Conservation (phyloP, 441 rosid genomes). For the Geranium incanum region DNA sequence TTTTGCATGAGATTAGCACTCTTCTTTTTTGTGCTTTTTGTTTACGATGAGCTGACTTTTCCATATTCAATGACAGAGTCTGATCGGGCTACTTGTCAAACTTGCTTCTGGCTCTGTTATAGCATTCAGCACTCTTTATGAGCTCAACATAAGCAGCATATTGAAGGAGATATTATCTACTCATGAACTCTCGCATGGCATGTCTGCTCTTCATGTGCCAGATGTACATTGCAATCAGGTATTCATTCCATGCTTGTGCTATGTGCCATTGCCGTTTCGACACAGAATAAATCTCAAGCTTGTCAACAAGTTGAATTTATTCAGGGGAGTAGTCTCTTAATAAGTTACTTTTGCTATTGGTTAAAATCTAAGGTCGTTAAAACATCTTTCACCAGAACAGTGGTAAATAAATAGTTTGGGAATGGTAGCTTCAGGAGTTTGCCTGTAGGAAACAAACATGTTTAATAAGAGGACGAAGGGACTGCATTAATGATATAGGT, state of each 20-base stretch:
- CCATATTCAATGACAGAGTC: slow-evolving; percentile 53
- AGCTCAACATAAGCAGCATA: slow-evolving; percentile 63
- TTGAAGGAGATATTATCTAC: slow-evolving; percentile 74
- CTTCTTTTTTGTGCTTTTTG: background rate
- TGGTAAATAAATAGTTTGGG: background rate
- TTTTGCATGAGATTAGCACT: slow-evolving; percentile 12
- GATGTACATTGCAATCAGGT: slow-evolving; percentile 80
- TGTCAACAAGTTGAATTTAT: background rate
- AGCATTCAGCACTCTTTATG: slow-evolving; percentile 73
- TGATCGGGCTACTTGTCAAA: slow-evolving; percentile 81
- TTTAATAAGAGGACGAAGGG: slow-evolving; percentile 2
- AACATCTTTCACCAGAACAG: background rate
- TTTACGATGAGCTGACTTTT: slow-evolving; percentile 16
- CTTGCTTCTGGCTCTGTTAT: slow-evolving; percentile 64
- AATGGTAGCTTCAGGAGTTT: background rate
- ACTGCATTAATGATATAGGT: background rate
- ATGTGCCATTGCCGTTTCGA: background rate
- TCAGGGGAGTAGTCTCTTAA: background rate
- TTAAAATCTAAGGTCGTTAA: background rate
- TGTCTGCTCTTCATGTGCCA: slow-evolving; percentile 47
- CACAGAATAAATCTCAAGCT: background rate
- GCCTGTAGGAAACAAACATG: background rate
- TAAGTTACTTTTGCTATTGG: background rate
- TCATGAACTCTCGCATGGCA: slow-evolving; percentile 62
- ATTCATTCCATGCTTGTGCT: background rate